phyloP scores from a whole-genome alignment of 768 basidiomycete genomes.

The Rhodotorula paludigena region DNA sequence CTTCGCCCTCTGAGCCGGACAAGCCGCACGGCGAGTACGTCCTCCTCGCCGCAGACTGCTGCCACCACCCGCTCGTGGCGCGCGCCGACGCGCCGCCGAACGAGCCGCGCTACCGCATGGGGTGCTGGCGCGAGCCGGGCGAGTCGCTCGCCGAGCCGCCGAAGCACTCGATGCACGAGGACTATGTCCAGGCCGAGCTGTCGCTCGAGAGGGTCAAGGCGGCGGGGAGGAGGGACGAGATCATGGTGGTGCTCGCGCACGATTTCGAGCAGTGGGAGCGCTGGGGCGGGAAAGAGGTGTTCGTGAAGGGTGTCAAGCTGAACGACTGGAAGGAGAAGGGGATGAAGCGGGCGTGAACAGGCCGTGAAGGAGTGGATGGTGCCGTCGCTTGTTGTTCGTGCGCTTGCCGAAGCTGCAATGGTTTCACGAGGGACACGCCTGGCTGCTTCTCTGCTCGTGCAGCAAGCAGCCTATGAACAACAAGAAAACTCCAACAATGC shows the following conservation, averaged over 20 bases:
- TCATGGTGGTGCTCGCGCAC: constrained; percentile 30
- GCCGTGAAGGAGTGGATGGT: not conserved
- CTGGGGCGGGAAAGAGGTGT: constrained; percentile 30
- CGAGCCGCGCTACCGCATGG: constrained; percentile 5
- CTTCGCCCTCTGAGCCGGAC: not conserved
- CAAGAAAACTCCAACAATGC: not conserved
- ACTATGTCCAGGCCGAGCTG: constrained; percentile 10
- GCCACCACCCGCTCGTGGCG: constrained; percentile 18
- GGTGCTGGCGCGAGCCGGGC: constrained; percentile 4
- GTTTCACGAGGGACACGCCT: too few relatives aligned
- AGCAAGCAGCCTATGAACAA: too few relatives aligned
- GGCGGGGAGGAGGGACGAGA: constrained; percentile 11
- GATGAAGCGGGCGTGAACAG: constrained; percentile 56
- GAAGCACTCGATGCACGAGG: constrained; percentile 24
- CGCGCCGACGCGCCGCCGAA: not conserved
- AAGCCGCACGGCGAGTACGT: constrained; percentile 19
- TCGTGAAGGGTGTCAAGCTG: constrained; percentile 67
- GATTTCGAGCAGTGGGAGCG: constrained; percentile 34
- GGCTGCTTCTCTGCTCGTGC: too few relatives aligned
- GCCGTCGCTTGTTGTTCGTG: not conserved
- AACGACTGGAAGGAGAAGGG: constrained; percentile 87
- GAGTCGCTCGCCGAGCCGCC: not conserved
- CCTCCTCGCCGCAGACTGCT: constrained; percentile 31
- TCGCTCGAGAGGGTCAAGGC: constrained; percentile 27
- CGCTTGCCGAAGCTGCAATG: too few relatives aligned